These are phyloP conservation scores for Trametes maxima DNA, from an alignment of 768 basidiomycete species.

Conservation along the genomic window DNA sequence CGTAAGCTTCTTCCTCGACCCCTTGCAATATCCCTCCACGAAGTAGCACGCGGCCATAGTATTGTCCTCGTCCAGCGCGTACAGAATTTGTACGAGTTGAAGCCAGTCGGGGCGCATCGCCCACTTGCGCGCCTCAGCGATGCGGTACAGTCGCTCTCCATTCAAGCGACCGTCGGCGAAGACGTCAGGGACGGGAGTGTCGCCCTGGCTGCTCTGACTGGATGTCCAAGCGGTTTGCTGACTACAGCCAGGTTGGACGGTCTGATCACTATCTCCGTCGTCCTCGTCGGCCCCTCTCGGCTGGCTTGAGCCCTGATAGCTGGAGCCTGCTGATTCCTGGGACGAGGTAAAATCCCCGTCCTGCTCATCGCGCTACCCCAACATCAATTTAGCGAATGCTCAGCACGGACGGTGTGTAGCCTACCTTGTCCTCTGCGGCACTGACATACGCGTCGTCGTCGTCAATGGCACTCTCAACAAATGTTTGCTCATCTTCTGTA, in stretches of 20 bases:
- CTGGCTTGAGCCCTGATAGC: no score
- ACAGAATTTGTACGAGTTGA: background rate
- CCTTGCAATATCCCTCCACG: no score
- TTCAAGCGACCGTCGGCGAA: background rate
- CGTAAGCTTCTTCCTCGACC: no score
- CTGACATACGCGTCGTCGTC: background rate
- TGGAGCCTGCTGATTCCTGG: background rate
- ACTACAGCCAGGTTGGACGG: no score
- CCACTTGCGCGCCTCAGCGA: no score
- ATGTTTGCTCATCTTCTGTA: background rate
- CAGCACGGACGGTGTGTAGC: background rate
- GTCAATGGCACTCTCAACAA: background rate
- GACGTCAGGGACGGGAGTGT: no score
- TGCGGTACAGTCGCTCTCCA: background rate
- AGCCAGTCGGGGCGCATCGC: no score
- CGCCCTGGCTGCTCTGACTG: no score
- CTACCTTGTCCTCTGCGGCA: background rate
- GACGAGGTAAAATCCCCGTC: constrained; percentile 7
- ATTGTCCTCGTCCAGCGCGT: background rate
- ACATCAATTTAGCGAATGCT: background rate
- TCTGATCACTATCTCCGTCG: no score
- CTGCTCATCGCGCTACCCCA: constrained; percentile 4
- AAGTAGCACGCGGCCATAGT: no score
- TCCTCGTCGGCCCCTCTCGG: no score
- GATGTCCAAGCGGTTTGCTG: no score